phyloP scores from a whole-genome alignment of 495 filamentous ascomycete genomes.

The Chaetomidium leptoderma region DNA sequence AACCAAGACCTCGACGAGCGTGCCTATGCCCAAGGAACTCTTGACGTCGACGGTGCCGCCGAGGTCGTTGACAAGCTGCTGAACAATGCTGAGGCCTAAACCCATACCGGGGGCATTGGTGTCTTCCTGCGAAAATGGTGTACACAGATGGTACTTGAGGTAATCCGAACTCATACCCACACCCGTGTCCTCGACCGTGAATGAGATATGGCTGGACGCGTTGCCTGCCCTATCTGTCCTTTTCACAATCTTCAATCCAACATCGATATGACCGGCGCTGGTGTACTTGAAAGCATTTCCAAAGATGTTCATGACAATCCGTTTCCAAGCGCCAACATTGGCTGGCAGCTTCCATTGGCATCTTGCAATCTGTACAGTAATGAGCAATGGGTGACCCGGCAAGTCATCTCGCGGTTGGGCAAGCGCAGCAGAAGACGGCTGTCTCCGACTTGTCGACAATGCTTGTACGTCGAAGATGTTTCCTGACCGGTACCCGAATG shows the following conservation, averaged over 20 bases:
- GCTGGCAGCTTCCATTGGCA: slow-evolving; percentile 34
- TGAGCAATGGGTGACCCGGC: slow-evolving; percentile 23
- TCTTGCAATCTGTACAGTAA: slow-evolving; percentile 36
- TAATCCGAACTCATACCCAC: slow-evolving; percentile 66
- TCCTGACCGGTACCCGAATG: slow-evolving; percentile 28
- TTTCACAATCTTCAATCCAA: slow-evolving; percentile 46
- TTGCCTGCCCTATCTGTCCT: slow-evolving; percentile 8
- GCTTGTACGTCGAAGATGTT: slow-evolving; percentile 25
- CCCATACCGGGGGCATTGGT: slow-evolving; percentile 61
- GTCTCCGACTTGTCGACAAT: neutral
- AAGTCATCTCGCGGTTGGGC: slow-evolving; percentile 11
- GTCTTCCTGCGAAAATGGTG: slow-evolving; percentile 70
- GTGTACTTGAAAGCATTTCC: slow-evolving; percentile 84
- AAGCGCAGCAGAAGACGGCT: neutral
- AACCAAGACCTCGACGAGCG: slow-evolving; percentile 45
- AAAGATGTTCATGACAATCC: slow-evolving; percentile 77
- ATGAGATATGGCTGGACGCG: slow-evolving; percentile 7
- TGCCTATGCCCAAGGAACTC: slow-evolving; percentile 25
- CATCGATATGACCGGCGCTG: slow-evolving; percentile 57
- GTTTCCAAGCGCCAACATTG: slow-evolving; percentile 45
- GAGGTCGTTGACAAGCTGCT: slow-evolving; percentile 58
- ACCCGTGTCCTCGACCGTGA: slow-evolving; percentile 59
- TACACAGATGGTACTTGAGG: slow-evolving; percentile 61
- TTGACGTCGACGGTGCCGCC: slow-evolving; percentile 55
- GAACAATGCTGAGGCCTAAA: slow-evolving; percentile 64